These are phyloP conservation scores for Rhizopogon salebrosus DNA, from an alignment of 768 basidiomycete species.

Conservation along the genomic window DNA sequence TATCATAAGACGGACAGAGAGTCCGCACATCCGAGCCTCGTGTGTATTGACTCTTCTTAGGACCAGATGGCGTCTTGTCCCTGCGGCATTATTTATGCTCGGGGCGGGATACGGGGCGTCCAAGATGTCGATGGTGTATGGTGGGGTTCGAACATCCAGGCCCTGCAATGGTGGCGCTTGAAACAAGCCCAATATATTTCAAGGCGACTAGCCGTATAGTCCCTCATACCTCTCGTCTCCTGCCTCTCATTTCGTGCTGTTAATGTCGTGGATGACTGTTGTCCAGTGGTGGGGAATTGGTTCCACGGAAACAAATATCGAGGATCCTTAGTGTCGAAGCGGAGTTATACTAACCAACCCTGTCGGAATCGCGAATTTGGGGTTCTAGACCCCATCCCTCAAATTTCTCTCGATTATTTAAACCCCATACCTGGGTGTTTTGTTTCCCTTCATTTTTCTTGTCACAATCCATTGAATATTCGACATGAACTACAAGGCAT, in stretches of 20 bases:
- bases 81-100: neutral
- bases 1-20: neutral
- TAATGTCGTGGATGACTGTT: neutral
- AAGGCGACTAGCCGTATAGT: no score
- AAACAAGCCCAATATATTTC: no score
- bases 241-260: neutral
- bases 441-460: neutral
- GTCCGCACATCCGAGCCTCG: neutral
- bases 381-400: neutral
- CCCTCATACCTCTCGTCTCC: neutral
- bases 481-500: constrained; percentile 4
- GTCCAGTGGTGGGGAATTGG: neutral
- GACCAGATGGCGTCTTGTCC: neutral
- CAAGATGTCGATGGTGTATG: neutral
- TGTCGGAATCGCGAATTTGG: neutral
- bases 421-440: neutral
- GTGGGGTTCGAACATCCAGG: neutral
- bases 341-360: neutral
- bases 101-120: neutral
- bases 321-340: neutral
- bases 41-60: neutral
- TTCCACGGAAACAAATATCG: neutral
- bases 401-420: neutral
- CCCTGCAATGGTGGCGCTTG: neutral
- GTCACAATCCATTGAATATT: no score